Base-by-base conservation (phyloP, 2,329 filamentous ascomycete species). In the Herpotrichia juniperi region DNA sequence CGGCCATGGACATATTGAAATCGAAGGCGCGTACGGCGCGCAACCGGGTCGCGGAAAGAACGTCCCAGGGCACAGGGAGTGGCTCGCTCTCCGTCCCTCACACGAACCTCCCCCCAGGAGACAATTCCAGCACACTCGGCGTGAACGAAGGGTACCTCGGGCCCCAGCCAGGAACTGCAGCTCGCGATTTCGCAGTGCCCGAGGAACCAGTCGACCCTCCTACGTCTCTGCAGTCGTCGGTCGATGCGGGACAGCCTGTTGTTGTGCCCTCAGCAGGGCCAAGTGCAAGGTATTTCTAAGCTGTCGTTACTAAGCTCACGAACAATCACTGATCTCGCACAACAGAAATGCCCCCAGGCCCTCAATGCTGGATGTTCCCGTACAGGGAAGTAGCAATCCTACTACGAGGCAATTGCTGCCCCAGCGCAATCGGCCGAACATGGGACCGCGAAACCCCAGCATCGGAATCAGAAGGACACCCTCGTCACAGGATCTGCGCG, bases 401-500 rank as follows among this genome's bases (percentile, higher is more conserved):
- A 62, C 64, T 32, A 56, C 58, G 26, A 17, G 32, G 46, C 26
- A 31, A 21, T 51, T 52, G 43, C 54, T 43, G 28, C 50, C 53
- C 0, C 56, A 57, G 42, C 51, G 46, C 52, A 56, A 51, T n/a
- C 66, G 69, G 10, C 68, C 71, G 12, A 37, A 47, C 22, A 56
- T 59, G 22, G 64, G 64, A 17, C 24, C 49, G 19, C 60, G 70
- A 31, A 67, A 74, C 48, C 64, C 70, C 30, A 74, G 70, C 47
- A 73, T 74, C 50, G 69, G 68, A 3, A 72, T 74, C 21, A 59
- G 68, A 19, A 63, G 71, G 11, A 64, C 68, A 57, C 66, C 68
- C n/a, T 66, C 68, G 10, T 61, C 59, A 19, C 56, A 57, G 35
- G 50, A 59, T 11, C 46, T 69, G 22, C 61, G 63, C 26, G 65